Percentiles rank a stretch among this genome's conserved stretches.
Evolutionary conservation across 2,329 filamentous ascomycete genomes (phyloP).

Genomic region (Monosporascus sp.): DNA sequence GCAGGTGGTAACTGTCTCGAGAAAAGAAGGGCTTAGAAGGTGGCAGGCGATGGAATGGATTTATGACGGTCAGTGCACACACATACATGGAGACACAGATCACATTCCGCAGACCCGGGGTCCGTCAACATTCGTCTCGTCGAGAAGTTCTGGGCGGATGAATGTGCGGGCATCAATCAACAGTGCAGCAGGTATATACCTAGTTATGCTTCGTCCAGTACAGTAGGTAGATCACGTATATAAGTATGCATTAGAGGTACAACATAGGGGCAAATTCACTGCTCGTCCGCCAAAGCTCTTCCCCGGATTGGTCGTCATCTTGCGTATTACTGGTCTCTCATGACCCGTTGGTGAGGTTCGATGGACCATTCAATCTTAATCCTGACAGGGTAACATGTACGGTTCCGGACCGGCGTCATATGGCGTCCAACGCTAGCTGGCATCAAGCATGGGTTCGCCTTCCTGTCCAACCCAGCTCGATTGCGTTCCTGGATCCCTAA

Average conservation of each 20-base stretch:
- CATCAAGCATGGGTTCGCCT: no score
- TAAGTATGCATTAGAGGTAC: neutral
- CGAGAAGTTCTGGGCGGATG: neutral
- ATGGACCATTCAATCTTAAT: neutral
- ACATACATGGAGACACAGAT: neutral
- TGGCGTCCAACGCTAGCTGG: no score
- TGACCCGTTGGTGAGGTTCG: neutral
- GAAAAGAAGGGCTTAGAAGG: neutral
- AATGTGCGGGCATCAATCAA: no score
- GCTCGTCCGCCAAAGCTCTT: neutral
- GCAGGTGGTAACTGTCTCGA: neutral
- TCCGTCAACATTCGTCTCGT: neutral
- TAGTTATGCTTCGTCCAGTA: no score
- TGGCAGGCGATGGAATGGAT: neutral
- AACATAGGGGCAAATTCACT: neutral
- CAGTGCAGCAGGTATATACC: no score
- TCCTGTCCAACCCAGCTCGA: no score
- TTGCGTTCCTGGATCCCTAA: no score
- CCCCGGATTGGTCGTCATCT: neutral
- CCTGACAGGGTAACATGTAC: neutral
- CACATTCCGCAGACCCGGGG: neutral
- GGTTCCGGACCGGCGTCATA: neutral
- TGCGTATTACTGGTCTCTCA: neutral
- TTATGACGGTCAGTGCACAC: neutral
- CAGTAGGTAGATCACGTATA: no score